These are phyloP conservation scores for Parsonsia alboflavescens DNA, from an alignment of 257 asterid genomes.

Conservation along the genomic window DNA sequence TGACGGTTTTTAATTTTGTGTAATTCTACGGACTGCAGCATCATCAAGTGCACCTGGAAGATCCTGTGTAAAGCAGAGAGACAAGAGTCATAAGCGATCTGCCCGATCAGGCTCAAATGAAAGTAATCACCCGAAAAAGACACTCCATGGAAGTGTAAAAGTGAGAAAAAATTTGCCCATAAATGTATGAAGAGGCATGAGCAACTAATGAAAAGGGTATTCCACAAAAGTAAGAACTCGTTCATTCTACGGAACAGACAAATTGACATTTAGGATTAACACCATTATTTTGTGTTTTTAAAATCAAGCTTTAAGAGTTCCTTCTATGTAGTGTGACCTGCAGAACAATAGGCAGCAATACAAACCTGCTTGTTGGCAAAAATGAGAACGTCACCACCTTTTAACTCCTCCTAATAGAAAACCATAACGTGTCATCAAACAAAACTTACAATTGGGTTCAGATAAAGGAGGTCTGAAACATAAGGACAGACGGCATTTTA, in stretches of 20 bases:
- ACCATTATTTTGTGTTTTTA: background rate
- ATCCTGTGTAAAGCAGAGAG: slow-evolving; percentile 42
- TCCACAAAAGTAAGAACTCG: background rate
- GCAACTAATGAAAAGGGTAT: background rate
- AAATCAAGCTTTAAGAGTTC: background rate
- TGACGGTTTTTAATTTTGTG: slow-evolving; percentile 90
- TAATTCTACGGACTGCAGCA: slow-evolving; percentile 82
- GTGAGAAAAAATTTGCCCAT: background rate
- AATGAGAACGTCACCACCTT: slow-evolving; percentile 47
- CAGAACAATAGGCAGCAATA: background rate
- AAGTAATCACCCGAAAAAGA: background rate
- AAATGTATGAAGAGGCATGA: background rate
- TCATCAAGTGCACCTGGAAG: slow-evolving; percentile 98
- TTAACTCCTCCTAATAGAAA: slow-evolving; percentile 40
- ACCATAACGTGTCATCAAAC: background rate
- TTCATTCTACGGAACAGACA: background rate
- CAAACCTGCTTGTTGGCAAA: slow-evolving; percentile 47
- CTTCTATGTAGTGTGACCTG: background rate
- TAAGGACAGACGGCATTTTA: background rate
- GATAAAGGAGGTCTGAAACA: background rate
- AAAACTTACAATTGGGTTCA: no score
- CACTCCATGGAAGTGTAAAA: background rate
- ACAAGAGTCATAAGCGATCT: background rate
- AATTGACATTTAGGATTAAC: background rate
- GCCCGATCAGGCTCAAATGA: background rate